Percentiles rank a stretch among this genome's conserved stretches.
Conservation (phyloP, 345 rosid species). For the Chamaenerion angustifolium region DNA sequence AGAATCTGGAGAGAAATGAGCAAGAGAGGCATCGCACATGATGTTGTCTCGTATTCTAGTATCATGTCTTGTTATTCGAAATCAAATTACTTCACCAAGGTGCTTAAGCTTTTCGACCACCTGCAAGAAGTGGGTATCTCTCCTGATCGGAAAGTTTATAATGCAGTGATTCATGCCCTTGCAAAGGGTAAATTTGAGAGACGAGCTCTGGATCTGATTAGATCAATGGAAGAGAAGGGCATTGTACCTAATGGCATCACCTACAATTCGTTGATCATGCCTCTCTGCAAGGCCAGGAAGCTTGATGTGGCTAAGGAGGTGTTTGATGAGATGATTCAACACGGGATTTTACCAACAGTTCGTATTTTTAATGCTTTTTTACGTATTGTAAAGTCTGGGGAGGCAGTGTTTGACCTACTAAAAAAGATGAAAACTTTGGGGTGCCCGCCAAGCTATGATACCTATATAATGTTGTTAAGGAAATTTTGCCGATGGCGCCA, state of each 20-base stretch:
- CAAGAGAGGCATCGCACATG: slow-evolving; percentile 40
- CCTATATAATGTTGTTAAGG: slow-evolving; percentile 73
- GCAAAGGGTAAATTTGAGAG: slow-evolving; percentile 58
- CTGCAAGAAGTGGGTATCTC: slow-evolving; percentile 47
- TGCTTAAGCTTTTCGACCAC: slow-evolving; percentile 47
- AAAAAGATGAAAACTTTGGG: slow-evolving; percentile 57
- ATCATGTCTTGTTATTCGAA: slow-evolving; percentile 77
- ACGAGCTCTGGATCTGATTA: slow-evolving; percentile 55
- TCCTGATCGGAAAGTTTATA: slow-evolving; percentile 79
- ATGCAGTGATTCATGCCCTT: slow-evolving; percentile 67
- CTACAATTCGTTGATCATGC: slow-evolving; percentile 72
- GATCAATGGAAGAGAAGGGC: slow-evolving; percentile 66
- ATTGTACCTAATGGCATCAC: slow-evolving; percentile 49
- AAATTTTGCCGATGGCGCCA: slow-evolving; percentile 84
- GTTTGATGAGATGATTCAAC: slow-evolving; percentile 58
- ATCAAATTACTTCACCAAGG: slow-evolving; percentile 48
- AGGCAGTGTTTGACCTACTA: slow-evolving; percentile 63
- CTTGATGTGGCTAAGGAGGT: slow-evolving; percentile 44
- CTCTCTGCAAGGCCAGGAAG: slow-evolving; percentile 54
- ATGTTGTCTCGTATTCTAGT: slow-evolving; percentile 63
- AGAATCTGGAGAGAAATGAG: slow-evolving; percentile 84
- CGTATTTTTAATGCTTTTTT: slow-evolving; percentile 73
- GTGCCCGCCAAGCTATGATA: slow-evolving; percentile 59
- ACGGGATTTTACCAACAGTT: slow-evolving; percentile 37
- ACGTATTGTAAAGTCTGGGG: slow-evolving; percentile 39